Conservation (phyloP, 306 rosid genomes). For the Dalbergia cultrata region DNA sequence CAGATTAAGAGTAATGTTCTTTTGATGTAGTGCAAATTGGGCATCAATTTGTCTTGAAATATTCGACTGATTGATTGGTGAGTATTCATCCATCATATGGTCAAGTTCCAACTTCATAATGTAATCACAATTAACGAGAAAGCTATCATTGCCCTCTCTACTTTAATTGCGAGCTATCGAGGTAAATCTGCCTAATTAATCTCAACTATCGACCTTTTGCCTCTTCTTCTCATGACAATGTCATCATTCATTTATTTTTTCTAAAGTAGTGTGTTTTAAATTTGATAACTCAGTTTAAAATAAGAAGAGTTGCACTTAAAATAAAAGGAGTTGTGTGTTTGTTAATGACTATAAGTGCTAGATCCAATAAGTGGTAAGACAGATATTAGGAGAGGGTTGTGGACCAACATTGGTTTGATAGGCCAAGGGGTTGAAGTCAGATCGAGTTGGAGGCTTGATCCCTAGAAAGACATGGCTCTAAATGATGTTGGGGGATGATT, state of each 20-base stretch:
- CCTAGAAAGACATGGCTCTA: too few species aligned
- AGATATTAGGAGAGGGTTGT: too few species aligned
- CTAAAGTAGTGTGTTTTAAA: not conserved
- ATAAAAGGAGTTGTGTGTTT: too few species aligned
- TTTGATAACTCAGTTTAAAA: too few species aligned
- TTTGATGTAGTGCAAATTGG: conserved; percentile 11
- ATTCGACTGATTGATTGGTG: conserved; percentile 31
- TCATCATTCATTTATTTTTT: not conserved
- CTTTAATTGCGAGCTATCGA: not conserved
- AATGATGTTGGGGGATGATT: too few species aligned
- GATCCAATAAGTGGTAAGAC: too few species aligned
- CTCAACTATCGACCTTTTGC: not conserved
- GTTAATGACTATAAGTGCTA: too few species aligned
- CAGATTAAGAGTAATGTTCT: not conserved
- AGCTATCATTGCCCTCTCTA: conserved; percentile 8
- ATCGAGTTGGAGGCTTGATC: too few species aligned
- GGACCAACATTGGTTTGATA: too few species aligned
- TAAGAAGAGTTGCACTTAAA: too few species aligned
- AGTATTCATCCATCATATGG: conserved; percentile 37
- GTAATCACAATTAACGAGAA: conserved; percentile 1
- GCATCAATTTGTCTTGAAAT: conserved; percentile 26
- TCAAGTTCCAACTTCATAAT: conserved; percentile 32
- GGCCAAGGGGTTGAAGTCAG: too few species aligned
- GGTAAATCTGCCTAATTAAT: conserved; percentile 24
- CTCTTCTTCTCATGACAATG: not conserved